Base-by-base conservation (phyloP, 768 basidiomycete species). In the Boletus subcaerulescens region DNA sequence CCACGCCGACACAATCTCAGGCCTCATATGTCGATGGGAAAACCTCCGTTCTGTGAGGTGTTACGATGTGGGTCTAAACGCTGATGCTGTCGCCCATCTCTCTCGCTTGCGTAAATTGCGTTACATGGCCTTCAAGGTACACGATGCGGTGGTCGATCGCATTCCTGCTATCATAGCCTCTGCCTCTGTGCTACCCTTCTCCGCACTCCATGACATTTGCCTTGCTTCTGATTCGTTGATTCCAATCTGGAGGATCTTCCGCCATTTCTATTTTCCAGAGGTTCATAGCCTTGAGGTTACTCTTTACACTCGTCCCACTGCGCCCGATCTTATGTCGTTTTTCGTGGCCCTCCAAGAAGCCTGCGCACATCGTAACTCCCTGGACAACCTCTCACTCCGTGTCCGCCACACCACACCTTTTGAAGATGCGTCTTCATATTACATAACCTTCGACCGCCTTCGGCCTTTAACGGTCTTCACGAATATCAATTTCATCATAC, bases 21-120 rank as follows among this genome's bases (percentile, higher is more conserved):
- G 15, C 13, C 45, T 60, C n/a, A 14, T 61, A n/a, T 43, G 55
- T 20, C 14, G 14, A 20, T 61, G 60, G 60, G 7, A 24, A 48
- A 53, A 50, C 26, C 41, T 61, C n/a, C 3, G 32, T 35, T 31
- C 22, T 12, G 48, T 53, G 17, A 1, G 6, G 18, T 61, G 59
- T 45, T 6, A 6, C 17, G 12, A 12, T 1, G n/a, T 41, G 10
- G 29, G 9, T 9, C 26, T 52, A 15, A 44, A 40, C 12, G 1
- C 41, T 3, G 26, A 43, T 17, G 39, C 41, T 8, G 36, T 61
- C 33, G 18, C 6, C 12, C 51, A 61, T 38, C 51, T 61, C 7
- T 53, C 59, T 13, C 17, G 17, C 7, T 26, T 52, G 39, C 39
- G 10, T 5, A 35, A 35, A 17, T 13, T 57, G 48, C 20, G 11